These are phyloP conservation scores for Coleophoma eucalyptorum DNA, from an alignment of 2,329 filamentous ascomycete species.

Conservation along the genomic window DNA sequence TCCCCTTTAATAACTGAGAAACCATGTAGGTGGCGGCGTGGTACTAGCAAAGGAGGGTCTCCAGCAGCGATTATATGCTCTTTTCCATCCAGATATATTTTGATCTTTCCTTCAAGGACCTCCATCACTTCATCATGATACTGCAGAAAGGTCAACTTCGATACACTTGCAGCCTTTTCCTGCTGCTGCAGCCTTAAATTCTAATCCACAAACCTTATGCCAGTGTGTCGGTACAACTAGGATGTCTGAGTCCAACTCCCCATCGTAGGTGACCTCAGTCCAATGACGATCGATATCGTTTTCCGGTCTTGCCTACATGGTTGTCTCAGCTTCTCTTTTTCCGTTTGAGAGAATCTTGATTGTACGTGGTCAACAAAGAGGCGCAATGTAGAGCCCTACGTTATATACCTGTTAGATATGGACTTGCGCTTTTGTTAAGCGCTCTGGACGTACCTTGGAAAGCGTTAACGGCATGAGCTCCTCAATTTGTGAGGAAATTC, in stretches of 20 bases:
- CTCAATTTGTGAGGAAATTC: not conserved
- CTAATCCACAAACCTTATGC: constrained; percentile 1
- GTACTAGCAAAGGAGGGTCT: constrained; percentile 5
- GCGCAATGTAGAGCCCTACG: not conserved
- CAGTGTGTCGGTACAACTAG: constrained; percentile 6
- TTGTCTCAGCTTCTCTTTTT: not conserved
- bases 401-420: not conserved
- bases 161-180: too few species aligned
- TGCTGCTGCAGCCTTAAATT: too few species aligned
- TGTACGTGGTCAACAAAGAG: not conserved
- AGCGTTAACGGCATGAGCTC: not conserved
- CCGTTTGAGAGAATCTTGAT: not conserved
- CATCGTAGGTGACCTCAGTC: constrained; percentile 6
- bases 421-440: not conserved
- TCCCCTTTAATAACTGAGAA: constrained; percentile 7
- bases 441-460: not conserved
- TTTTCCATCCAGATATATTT: constrained; percentile 8
- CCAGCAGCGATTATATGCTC: constrained; percentile 4
- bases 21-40: constrained; percentile 5
- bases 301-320: constrained; percentile 3
- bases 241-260: constrained; percentile 4
- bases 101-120: constrained; percentile 5
- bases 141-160: not conserved
- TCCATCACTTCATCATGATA: constrained; percentile 10
- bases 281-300: constrained; percentile 5